phyloP scores from a whole-genome alignment of 2,329 filamentous ascomycete genomes.

The Aureobasidium subglaciale region DNA sequence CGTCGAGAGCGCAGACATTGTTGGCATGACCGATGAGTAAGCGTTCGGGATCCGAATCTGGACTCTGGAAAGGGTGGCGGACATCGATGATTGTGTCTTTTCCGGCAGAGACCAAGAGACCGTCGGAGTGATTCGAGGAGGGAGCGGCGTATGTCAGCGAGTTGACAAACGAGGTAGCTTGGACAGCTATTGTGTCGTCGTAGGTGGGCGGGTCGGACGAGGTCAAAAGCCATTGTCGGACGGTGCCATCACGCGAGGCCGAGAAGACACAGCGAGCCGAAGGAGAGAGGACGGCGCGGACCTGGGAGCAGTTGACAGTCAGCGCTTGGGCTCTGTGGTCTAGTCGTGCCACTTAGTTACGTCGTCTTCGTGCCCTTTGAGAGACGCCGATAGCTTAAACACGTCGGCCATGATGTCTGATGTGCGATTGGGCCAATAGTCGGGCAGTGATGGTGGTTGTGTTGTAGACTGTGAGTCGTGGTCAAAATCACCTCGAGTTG shows the following conservation, averaged over 20 bases:
- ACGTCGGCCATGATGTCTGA: conserved; percentile 53
- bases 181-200: conserved; percentile 69
- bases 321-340: background rate
- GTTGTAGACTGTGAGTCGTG: background rate
- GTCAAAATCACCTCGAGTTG: no score
- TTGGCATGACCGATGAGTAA: conserved; percentile 77
- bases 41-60: conserved; percentile 73
- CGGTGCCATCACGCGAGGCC: conserved; percentile 84
- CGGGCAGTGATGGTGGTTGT: no score
- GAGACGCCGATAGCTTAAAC: conserved; percentile 87
- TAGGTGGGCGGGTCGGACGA: conserved; percentile 61
- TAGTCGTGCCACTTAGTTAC: conserved; percentile 47
- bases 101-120: conserved; percentile 78
- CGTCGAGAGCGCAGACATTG: conserved; percentile 83
- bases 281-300: conserved; percentile 78
- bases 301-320: conserved; percentile 45
- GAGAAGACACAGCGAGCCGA: conserved; percentile 66
- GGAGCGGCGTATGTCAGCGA: conserved; percentile 69
- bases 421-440: background rate
- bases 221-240: conserved; percentile 73
- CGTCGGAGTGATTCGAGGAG: conserved; percentile 61
- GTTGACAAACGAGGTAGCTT: conserved; percentile 83
- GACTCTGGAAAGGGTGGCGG: conserved; percentile 59
- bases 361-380: conserved; percentile 87
- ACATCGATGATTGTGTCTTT: conserved; percentile 92